Conservation (phyloP, 2,329 filamentous ascomycete genomes). For the Triangularia setosa region DNA sequence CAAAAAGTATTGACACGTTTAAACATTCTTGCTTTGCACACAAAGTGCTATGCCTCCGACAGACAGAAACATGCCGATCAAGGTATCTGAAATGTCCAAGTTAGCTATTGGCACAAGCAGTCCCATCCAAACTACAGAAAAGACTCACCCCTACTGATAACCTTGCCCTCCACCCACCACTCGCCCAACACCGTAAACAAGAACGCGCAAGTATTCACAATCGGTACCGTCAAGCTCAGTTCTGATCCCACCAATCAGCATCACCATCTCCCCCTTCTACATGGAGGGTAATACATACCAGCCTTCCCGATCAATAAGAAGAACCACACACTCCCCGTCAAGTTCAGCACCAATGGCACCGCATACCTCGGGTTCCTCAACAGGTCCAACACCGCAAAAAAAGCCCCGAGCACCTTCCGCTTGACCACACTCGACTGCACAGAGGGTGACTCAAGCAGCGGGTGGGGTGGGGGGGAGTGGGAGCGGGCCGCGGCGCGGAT, state of each 20-base stretch:
- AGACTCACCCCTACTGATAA: constrained; percentile 71
- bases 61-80: constrained; percentile 76
- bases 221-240: constrained; percentile 86
- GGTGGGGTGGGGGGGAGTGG: constrained; percentile 62
- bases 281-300: constrained; percentile 52
- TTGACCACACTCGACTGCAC: constrained; percentile 58
- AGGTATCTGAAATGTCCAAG: constrained; percentile 58
- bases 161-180: constrained; percentile 91
- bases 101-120: background rate
- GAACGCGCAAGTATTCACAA: constrained; percentile 91
- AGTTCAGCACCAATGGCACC: constrained; percentile 76
- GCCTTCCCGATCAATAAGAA: constrained; percentile 90
- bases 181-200: constrained; percentile 94
- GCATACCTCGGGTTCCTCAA: constrained; percentile 79
- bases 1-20: background rate
- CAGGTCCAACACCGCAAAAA: constrained; percentile 74
- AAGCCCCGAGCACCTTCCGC: constrained; percentile 57
- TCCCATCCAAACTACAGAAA: background rate
- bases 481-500: constrained; percentile 80
- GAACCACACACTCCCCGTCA: constrained; percentile 95
- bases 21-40: constrained; percentile 60
- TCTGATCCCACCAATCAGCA: constrained; percentile 48
- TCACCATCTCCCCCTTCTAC: background rate
- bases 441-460: constrained; percentile 47
- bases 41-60: constrained; percentile 78